These are phyloP conservation scores for Insectozyma bohioensis DNA, from an alignment of 1,139 yeast genomes.

Conservation along the genomic window DNA sequence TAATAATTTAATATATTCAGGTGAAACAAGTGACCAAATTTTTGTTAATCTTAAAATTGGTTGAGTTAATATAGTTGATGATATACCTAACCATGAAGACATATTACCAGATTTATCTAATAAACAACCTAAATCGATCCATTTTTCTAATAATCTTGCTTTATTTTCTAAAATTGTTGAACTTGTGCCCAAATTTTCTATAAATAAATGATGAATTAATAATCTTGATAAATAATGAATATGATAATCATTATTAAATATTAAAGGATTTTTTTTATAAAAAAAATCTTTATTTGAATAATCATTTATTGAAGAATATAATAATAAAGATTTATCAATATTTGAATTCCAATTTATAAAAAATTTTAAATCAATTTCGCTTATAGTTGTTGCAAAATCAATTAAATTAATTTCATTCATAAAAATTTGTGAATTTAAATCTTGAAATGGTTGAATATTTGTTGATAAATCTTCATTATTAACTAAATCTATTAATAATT, in stretches of 20 bases:
- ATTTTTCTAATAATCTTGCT: slow-evolving; percentile 70
- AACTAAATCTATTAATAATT: slow-evolving; percentile 33
- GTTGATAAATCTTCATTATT: slow-evolving; percentile 16
- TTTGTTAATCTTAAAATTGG: slow-evolving; percentile 73
- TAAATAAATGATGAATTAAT: slow-evolving; percentile 68
- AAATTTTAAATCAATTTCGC: slow-evolving; percentile 56
- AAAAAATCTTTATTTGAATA: slow-evolving; percentile 26
- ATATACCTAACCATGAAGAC: slow-evolving; percentile 94
- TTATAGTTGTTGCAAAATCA: slow-evolving; percentile 55
- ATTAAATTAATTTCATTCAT: slow-evolving; percentile 44
- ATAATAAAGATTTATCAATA: slow-evolving; percentile 42
- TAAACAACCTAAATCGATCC: slow-evolving; percentile 83
- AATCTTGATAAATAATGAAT: slow-evolving; percentile 77
- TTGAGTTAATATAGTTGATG: slow-evolving; percentile 78
- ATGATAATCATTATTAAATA: slow-evolving; percentile 67
- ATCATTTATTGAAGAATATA: slow-evolving; percentile 27
- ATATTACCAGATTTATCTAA: slow-evolving; percentile 85
- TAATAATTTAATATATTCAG: slow-evolving; percentile 58
- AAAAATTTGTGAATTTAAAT: slow-evolving; percentile 37
- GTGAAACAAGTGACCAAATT: slow-evolving; percentile 76
- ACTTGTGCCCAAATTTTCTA: slow-evolving; percentile 30
- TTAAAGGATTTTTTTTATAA: slow-evolving; percentile 46
- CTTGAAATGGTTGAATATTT: slow-evolving; percentile 29
- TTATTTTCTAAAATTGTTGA: slow-evolving; percentile 41
- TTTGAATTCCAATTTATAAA: slow-evolving; percentile 75